Evolutionary conservation across 345 rosid species (phyloP), one percentile per base, ranked within the genome.

Genomic region (Cochlearia excelsa): DNA sequence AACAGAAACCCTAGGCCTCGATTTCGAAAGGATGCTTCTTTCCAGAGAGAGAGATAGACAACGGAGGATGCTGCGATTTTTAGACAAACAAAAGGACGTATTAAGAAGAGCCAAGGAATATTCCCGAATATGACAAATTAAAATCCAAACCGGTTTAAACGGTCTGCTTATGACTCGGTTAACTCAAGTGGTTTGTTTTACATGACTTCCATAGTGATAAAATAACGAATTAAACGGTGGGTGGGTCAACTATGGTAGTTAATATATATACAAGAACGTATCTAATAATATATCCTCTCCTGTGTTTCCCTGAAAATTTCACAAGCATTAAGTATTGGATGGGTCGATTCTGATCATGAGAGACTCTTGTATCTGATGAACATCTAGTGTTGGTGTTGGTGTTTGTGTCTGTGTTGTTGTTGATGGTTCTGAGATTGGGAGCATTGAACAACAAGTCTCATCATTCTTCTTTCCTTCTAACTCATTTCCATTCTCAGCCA

Each of bases 401-500:
- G 23, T 16, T 16, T 16, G 23, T 16, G 23, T 16, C 23, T 16
- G 23, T 16, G 23, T 16, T 16, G 23, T 16, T 30, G 65, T 2
- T 28, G 63, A 41, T 40, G 63, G 57, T 31, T 74, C 79, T 47
- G 69, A 68, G 3, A 49, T 57, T 29, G 63, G 67, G 16, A 61
- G 60, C 41, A 46, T 8, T 16, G 23, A 16, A 16, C 23, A 16
- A 58, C 66, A 26, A 30, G 60, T 47, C 31, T 67, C 67, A 54
- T 26, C 59, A 66, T 47, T 47, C 60, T 66, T 65, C 57, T 65
- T 66, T 2, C 65, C 76, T 54, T 68, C 74, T 30, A 63, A 46
- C 9, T 65, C 78, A 4, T 1, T 7, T 30, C 44, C 57, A 67
- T 76, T 72, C 62, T 74, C 85, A 38, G 74, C 68, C 31, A 81